These are phyloP conservation scores for Pleurotus tuoliensis DNA, from an alignment of 768 basidiomycete species.

Conservation along the genomic window DNA sequence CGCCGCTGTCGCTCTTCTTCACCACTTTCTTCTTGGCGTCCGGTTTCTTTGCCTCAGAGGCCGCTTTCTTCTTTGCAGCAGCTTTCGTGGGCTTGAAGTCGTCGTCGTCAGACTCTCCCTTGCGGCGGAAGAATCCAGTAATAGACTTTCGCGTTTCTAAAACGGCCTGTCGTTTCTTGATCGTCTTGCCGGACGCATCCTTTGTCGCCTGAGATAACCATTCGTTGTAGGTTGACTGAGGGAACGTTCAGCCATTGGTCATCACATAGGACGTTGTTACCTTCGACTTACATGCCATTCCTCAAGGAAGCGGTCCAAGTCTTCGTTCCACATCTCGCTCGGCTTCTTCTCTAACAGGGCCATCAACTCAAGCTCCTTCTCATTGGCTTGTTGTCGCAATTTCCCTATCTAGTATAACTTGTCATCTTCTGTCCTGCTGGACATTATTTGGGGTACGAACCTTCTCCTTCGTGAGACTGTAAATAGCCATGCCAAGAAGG, in stretches of 20 bases:
- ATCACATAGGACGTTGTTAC: neutral
- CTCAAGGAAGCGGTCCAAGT: conserved; percentile 77
- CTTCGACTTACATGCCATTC: conserved; percentile 74
- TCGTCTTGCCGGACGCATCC: conserved; percentile 45
- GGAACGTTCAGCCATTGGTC: too few relatives aligned
- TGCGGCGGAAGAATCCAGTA: conserved; percentile 9
- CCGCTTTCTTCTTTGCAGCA: conserved; percentile 22
- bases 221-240: conserved; percentile 30
- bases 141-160: conserved; percentile 37
- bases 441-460: conserved; percentile 28
- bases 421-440: neutral
- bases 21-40: conserved; percentile 13
- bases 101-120: conserved; percentile 17
- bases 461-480: conserved; percentile 92
- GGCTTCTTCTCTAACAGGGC: conserved; percentile 74
- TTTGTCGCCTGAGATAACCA: conserved; percentile 38
- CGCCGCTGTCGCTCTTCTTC: conserved; percentile 14
- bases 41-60: conserved; percentile 14
- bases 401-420: conserved; percentile 65
- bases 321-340: conserved; percentile 83
- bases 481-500: conserved; percentile 91
- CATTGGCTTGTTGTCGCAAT: conserved; percentile 71
- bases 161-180: conserved; percentile 31
- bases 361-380: conserved; percentile 81
- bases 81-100: conserved; percentile 24